Evolutionary conservation across 192 early-diverging fungal species (phyloP).

Genomic region (Mycoemilia scoparia): DNA sequence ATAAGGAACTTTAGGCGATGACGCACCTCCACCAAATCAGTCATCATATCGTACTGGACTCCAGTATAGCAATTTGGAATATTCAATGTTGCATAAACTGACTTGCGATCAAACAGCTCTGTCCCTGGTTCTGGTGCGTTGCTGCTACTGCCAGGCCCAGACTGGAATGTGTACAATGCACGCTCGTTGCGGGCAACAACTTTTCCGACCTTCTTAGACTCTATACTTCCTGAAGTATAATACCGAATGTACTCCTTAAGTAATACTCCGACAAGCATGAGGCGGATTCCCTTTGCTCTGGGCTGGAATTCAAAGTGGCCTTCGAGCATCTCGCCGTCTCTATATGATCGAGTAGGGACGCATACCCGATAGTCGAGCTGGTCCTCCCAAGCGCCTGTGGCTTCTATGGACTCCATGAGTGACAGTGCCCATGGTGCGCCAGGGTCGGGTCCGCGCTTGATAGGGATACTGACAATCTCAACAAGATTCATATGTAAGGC

Average conservation of each 20-base stretch:
- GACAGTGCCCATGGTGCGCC: slow-evolving; percentile 28
- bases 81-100: slow-evolving; percentile 12
- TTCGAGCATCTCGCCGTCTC: slow-evolving; percentile 32
- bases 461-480: slow-evolving; percentile 6
- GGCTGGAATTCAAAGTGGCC: slow-evolving; percentile 26
- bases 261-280: slow-evolving; percentile 22
- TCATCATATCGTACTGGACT: slow-evolving; percentile 20
- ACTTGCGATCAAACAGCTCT: slow-evolving; percentile 15
- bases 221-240: slow-evolving; percentile 5
- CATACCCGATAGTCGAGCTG: slow-evolving; percentile 36
- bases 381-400: slow-evolving; percentile 20
- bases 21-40: slow-evolving; percentile 21
- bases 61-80: slow-evolving; percentile 13
- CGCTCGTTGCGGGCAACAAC: slow-evolving; percentile 25
- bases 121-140: slow-evolving; percentile 3
- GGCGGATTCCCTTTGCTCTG: slow-evolving; percentile 15
- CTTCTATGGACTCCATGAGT: slow-evolving; percentile 30
- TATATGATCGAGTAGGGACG: slow-evolving; percentile 32
- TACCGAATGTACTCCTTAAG: slow-evolving; percentile 38
- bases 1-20: slow-evolving; percentile 30
- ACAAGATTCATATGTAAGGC: slow-evolving; percentile 31
- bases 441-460: slow-evolving; percentile 29
- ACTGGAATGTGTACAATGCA: no score
- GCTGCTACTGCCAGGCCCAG: slow-evolving; percentile 9
- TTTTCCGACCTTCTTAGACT: slow-evolving; percentile 9